Evolutionary conservation across 2,329 filamentous ascomycete species (phyloP).

Genomic region (Salinomyces thailandicus): DNA sequence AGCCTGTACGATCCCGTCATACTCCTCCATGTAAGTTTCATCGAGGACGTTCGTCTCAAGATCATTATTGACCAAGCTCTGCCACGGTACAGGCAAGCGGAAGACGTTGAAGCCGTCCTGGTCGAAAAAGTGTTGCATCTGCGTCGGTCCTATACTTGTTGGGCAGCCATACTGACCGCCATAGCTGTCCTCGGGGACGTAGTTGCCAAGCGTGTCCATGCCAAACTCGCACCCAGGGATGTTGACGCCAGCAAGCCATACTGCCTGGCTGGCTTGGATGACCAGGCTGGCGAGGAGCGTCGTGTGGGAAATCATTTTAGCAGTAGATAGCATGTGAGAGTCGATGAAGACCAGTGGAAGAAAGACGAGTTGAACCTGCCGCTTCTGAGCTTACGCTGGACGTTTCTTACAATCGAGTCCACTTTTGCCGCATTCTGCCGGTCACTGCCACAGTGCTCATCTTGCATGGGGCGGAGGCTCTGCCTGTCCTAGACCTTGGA

Average conservation of each 20-base stretch:
- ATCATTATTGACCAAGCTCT: slow-evolving; percentile 3
- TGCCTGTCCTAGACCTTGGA: no score
- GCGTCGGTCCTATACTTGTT: slow-evolving; percentile 12
- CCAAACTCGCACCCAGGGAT: not conserved
- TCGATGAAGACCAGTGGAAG: no score
- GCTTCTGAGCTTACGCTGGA: no score
- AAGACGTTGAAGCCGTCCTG: slow-evolving; percentile 43
- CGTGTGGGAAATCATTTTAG: not conserved
- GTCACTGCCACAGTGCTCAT: no score
- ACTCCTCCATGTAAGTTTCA: slow-evolving; percentile 10
- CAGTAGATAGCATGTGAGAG: no score
- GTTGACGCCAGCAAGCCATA: slow-evolving; percentile 1
- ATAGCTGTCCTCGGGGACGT: not conserved
- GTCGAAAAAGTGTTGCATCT: slow-evolving; percentile 48
- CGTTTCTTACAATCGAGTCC: no score
- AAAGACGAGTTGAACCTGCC: no score
- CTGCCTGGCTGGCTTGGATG: not conserved
- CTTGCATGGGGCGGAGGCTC: no score
- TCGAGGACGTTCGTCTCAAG: slow-evolving; percentile 14
- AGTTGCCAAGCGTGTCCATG: not conserved
- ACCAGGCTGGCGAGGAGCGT: not conserved
- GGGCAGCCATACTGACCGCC: not conserved
- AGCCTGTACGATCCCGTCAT: slow-evolving; percentile 18
- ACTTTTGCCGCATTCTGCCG: no score
- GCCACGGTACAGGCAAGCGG: slow-evolving; percentile 41